Evolutionary conservation across 331 rosid species (phyloP), one percentile per base, ranked within the genome.

Genomic region (Saraca asoca): DNA sequence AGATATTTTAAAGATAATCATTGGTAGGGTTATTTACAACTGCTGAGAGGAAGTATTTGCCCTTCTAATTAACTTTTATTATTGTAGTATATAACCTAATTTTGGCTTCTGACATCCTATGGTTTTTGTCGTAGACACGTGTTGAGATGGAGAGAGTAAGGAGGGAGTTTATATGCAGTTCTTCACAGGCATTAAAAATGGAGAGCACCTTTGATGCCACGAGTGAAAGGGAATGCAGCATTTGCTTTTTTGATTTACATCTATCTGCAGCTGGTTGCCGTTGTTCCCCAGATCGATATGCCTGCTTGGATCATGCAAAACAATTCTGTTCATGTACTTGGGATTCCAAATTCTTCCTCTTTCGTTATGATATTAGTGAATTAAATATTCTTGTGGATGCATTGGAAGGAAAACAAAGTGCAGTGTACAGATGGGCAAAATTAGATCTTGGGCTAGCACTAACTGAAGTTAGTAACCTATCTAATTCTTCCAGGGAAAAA

Each of bases 241-340:
- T 89, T 54, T 94, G 99, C 78, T 77, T 81, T 75, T 94, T 90
- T 76, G 97, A 94, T 81, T 81, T 94, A 78, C 99, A 94, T 79
- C 85, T 94, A 60, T 94, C 99, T 73, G 99, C 99, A 16, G 96
- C 83, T 46, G 92, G 95, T 60, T 94, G 99, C 69, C 87, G 51
- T 53, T 94, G 99, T 83, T 85, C 91, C 31, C 89, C 96, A 11
- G 95, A 90, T 76, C 81, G 66, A 72, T 94, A 80, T 83, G 89
- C 91, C 48, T 94, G 99, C 89, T 86, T 94, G 87, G 86, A 90
- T 86, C 99, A 94, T 74, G 96, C 96, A 70, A 88, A 90, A 72
- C 86, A 94, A 38, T 77, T 94, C 55, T 94, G 99, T 56, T 80
- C 88, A 5, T 94, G 97, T 86, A 67, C 92, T 66, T 82, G 78